Evolutionary conservation across 1,284 basidiomycete species (phyloP), one percentile per base, ranked within the genome.

Genomic region (Rhodotorula sp.): DNA sequence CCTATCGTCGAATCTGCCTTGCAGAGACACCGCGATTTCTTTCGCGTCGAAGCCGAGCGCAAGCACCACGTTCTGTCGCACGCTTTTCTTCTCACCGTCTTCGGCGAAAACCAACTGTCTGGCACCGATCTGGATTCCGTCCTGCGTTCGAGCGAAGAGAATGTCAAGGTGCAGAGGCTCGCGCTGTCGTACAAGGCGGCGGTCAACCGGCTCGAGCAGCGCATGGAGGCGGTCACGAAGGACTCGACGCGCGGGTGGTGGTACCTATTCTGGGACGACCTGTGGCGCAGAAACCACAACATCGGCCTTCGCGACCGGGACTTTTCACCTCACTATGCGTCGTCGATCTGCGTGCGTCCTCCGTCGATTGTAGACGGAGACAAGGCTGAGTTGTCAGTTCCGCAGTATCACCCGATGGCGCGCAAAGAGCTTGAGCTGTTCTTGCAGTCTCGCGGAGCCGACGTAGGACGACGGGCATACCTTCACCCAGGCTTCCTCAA

Each of bases 231-330:
- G n/a, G 87, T 90, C 54, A 83, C 86, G 2, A 78, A 78, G 1
- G 85, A 85, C 1, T 83, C 85, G 72, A 81, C 87, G 1, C 82
- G 86, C n/a, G 86, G 87, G 1, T 92, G 90, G 88, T 93, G 91
- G 91, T 92, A 89, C 79, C 84, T 91, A 13, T 87, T 91, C 77
- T 92, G 90, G 88, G 89, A 91, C 78, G 90, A 90, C 77, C 79
- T 91, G 19, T 68, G 34, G 58, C n/a, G 67, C 72, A 84, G 87
- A 73, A 91, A 90, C 79, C 81, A 84, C 62, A 85, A 87, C 0
- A 86, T 89, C 62, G 74, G 80, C 9, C 83, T 82, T 7, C 83
- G 88, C 76, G 85, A 84, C 5, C 55, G 82, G 0, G 88, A 89
- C 78, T 92, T 92, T 79, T 87, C 89, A 77, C 91, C 91, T 0